phyloP scores from a whole-genome alignment of 1,284 basidiomycete genomes.

The Cutaneotrichosporon cyanovorans region DNA sequence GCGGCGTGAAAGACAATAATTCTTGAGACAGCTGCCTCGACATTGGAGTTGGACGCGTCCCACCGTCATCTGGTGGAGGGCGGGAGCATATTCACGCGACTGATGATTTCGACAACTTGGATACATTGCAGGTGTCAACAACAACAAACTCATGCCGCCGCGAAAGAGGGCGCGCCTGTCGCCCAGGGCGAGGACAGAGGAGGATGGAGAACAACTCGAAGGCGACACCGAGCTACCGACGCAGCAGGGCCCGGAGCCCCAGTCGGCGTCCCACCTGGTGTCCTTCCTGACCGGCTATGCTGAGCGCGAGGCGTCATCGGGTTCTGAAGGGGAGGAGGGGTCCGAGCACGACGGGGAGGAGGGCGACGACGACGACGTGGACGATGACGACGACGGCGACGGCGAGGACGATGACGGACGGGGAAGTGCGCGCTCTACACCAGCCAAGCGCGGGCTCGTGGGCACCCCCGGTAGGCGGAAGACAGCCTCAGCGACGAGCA shows the following conservation, averaged over 20 bases:
- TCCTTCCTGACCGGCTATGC: conserved; percentile 42
- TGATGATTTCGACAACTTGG: too few relatives aligned
- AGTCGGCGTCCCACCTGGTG: conserved; percentile 29
- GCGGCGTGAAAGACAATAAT: background rate
- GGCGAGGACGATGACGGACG: conserved; percentile 22
- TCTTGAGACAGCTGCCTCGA: background rate
- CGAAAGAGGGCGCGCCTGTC: background rate
- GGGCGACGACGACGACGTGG: conserved; percentile 7
- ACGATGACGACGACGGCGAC: conserved; percentile 23
- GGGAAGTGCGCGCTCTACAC: background rate
- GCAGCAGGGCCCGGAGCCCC: background rate
- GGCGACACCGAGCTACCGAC: too few relatives aligned
- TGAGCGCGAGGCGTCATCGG: conserved; percentile 13
- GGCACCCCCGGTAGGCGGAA: conserved; percentile 25
- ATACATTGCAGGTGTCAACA: too few relatives aligned
- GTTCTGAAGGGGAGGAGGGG: conserved; percentile 19
- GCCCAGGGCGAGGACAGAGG: too few relatives aligned
- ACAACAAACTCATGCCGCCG: background rate
- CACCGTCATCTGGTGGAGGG: conserved; percentile 15
- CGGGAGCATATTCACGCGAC: conserved; percentile 3
- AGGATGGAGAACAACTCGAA: too few relatives aligned
- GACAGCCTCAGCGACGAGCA: conserved; percentile 20
- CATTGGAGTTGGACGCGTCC: conserved; percentile 3
- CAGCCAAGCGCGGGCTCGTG: conserved; percentile 13
- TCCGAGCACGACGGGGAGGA: conserved; percentile 5